Evolutionary conservation across 805 yeast genomes (phyloP), one percentile per base, ranked within the genome.

Genomic region (Yarrowia sp.): DNA sequence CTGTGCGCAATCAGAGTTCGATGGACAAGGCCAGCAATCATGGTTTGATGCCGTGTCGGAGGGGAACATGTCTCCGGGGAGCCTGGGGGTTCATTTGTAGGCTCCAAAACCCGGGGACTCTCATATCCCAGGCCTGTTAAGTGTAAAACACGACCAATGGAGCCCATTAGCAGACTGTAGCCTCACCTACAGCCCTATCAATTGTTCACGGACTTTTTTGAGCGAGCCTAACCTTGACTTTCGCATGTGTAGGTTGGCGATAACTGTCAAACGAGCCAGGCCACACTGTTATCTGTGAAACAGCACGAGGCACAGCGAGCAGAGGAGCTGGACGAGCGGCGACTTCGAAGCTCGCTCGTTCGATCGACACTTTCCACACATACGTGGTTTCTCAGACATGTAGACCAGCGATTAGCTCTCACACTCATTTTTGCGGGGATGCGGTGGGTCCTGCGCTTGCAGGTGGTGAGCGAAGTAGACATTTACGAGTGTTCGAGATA

Each of bases 11-110:
- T 52, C 43, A 36, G 19, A 36, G 58, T 52, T 52, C 14, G 56
- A 50, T 49, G 55, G 24, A 49, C 55, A 49, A 49, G 40, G 55
- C 9, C 24, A 19, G 58, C 58, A 52, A 52, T 52, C 58, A 52
- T 19, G n/a, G 58, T 52, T 52, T 52, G 58, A 52, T 52, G 58
- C 58, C 58, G 58, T 52, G 58, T 36, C 19, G 30, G 58, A 52
- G 58, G 58, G 58, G 56, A 50, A 50, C 19, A n/a, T 46, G 34
- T 46, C 14, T 42, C 46, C 20, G 46, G 20, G 14, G 24, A 5
- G 30, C 6, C 30, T 24, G 30, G 30, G 30, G 30, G 30, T 24
- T 24, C 30, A 2, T 24, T 24, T 24, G 30, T 24, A 24, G 30
- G 7, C 30, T 24, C 30, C 30, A 24, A 24, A 24, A 24, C 3